Conservation (phyloP, 495 filamentous ascomycete species). For the Aspergillus ostianus region DNA sequence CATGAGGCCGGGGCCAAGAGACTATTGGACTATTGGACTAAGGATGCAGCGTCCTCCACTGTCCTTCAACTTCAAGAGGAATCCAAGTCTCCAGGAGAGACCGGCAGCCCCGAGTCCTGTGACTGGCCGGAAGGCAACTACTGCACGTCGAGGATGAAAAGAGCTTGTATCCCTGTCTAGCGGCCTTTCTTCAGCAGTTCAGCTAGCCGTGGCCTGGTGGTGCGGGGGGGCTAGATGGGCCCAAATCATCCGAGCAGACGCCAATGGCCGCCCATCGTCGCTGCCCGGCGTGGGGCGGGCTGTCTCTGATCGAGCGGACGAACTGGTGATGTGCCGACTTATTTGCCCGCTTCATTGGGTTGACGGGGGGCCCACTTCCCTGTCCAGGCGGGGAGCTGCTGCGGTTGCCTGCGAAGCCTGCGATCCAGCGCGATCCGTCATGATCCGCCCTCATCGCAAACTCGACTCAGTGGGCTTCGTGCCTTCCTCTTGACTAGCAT, state of each 20-base stretch:
- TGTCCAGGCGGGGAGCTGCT: background rate
- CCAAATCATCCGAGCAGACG: background rate
- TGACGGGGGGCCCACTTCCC: background rate
- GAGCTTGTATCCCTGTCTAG: background rate
- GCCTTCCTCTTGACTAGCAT: too few relatives aligned
- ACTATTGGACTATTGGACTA: too few relatives aligned
- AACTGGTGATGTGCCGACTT: background rate
- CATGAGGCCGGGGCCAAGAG: too few relatives aligned
- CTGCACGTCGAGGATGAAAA: too few relatives aligned
- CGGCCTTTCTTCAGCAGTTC: background rate
- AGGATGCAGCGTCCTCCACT: too few relatives aligned
- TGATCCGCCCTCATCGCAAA: too few relatives aligned
- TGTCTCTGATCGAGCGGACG: background rate
- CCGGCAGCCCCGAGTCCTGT: background rate
- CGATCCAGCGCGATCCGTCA: too few relatives aligned
- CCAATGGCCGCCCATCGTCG: too few relatives aligned
- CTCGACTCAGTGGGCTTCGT: too few relatives aligned
- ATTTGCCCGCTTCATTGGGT: background rate
- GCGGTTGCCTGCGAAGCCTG: background rate
- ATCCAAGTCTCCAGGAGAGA: background rate
- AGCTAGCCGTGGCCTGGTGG: background rate
- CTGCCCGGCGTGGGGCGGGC: too few relatives aligned
- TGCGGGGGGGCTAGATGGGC: background rate
- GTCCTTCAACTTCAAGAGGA: too few relatives aligned
- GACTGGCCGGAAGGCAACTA: background rate